These are phyloP conservation scores for Aureobasidium sp. DNA, from an alignment of 2,329 filamentous ascomycete genomes.

Conservation along the genomic window DNA sequence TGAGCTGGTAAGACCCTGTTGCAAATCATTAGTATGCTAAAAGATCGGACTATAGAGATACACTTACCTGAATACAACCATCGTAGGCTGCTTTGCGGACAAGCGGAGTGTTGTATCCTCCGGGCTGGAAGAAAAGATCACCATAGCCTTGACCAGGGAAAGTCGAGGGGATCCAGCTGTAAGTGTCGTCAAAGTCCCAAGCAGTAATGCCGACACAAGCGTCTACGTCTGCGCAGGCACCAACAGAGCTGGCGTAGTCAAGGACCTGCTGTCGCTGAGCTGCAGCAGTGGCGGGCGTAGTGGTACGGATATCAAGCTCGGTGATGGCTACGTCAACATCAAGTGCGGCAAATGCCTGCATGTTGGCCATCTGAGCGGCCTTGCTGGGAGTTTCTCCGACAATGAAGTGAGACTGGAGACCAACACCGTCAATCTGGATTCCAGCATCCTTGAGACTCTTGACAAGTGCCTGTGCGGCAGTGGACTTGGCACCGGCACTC, in stretches of 20 bases:
- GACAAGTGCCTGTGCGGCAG: constrained; percentile 29
- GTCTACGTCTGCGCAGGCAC: constrained; percentile 31
- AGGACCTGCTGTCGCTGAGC: constrained; percentile 41
- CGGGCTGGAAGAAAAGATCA: constrained; percentile 23
- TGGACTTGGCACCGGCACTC: constrained; percentile 41
- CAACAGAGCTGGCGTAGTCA: constrained; percentile 38
- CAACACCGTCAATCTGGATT: constrained; percentile 52
- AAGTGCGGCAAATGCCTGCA: constrained; percentile 45
- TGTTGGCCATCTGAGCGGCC: constrained; percentile 38
- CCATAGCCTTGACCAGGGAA: constrained; percentile 34
- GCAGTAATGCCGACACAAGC: constrained; percentile 34
- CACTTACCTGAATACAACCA: constrained; percentile 9
- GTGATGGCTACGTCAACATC: constrained; percentile 54
- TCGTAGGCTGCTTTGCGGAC: constrained; percentile 17
- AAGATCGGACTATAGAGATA: not conserved
- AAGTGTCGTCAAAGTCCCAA: constrained; percentile 37
- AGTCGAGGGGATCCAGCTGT: constrained; percentile 33
- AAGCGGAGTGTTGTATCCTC: constrained; percentile 18
- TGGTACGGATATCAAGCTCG: constrained; percentile 53
- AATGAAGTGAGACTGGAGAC: constrained; percentile 55
- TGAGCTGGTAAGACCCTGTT: not conserved
- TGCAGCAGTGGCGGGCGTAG: constrained; percentile 38
- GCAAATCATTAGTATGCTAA: not conserved
- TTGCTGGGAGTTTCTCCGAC: constrained; percentile 46
- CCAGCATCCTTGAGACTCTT: constrained; percentile 31